Percentiles rank a stretch among this genome's conserved stretches.
phyloP scores from a whole-genome alignment of 179 eudicot species.

The Spinacia oleracea region DNA sequence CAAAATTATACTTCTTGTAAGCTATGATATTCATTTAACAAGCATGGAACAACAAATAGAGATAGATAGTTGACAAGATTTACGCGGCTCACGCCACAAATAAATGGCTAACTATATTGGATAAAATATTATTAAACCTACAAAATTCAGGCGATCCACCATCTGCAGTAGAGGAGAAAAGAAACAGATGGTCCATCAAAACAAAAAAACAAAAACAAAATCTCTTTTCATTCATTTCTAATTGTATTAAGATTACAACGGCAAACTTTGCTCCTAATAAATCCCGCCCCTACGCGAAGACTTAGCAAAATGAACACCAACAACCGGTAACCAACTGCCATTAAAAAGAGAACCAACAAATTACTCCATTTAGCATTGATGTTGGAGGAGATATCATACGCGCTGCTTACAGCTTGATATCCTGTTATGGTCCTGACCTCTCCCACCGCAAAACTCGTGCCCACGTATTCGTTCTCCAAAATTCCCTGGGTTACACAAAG shows the following conservation, averaged over 20 bases:
- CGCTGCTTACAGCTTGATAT: constrained; percentile 72
- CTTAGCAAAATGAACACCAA: constrained; percentile 61
- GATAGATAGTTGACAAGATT: background rate
- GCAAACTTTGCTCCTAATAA: constrained; percentile 38
- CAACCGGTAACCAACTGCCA: constrained; percentile 76
- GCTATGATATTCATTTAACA: no score
- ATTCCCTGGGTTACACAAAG: constrained; percentile 60
- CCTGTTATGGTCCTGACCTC: constrained; percentile 80
- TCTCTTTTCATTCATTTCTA: constrained; percentile 29
- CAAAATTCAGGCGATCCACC: constrained; percentile 10
- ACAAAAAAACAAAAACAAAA: no score
- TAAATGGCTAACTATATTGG: background rate
- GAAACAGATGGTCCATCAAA: background rate
- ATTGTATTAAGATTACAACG: constrained; percentile 35
- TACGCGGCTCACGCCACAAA: background rate
- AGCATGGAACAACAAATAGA: background rate
- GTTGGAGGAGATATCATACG: constrained; percentile 62
- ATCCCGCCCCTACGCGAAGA: constrained; percentile 44
- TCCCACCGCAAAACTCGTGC: constrained; percentile 74
- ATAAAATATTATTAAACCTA: constrained; percentile 14
- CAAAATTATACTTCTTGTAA: no score
- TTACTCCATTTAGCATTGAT: constrained; percentile 72
- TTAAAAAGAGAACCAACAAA: constrained; percentile 69
- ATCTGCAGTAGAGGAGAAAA: background rate
- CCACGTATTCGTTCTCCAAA: constrained; percentile 84